Evolutionary conservation across 345 rosid species (phyloP).

Genomic region (Rhodamnia rubescens): DNA sequence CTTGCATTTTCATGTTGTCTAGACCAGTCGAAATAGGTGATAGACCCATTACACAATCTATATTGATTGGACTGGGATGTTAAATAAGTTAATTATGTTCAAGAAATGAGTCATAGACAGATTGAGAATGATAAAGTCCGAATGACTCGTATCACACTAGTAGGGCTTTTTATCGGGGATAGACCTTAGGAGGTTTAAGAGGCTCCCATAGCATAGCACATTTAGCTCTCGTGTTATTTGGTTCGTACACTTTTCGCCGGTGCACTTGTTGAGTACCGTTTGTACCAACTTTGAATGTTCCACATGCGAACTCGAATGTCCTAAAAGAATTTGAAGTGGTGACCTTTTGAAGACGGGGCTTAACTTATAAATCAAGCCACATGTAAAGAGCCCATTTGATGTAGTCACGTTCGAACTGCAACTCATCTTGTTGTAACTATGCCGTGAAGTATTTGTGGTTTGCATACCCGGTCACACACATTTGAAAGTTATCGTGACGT

Average conservation of each 20-base stretch:
- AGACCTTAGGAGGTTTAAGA: background rate
- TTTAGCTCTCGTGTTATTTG: background rate
- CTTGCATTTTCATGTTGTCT: background rate
- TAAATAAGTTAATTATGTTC: too few species aligned
- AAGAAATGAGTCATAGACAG: too few species aligned
- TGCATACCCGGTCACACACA: background rate
- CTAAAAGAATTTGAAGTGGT: background rate
- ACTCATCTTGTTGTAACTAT: background rate
- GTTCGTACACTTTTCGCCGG: background rate
- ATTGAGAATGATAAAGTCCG: too few species aligned
- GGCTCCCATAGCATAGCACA: too few species aligned
- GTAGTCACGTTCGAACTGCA: background rate
- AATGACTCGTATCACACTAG: too few species aligned
- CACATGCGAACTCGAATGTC: background rate
- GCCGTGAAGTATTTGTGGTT: background rate
- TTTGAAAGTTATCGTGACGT: fast-evolving
- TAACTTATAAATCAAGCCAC: background rate
- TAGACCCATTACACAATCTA: too few species aligned
- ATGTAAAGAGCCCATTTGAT: too few species aligned
- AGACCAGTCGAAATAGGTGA: too few species aligned
- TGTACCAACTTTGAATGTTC: background rate
- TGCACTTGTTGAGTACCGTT: background rate
- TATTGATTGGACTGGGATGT: too few species aligned
- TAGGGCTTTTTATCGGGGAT: background rate
- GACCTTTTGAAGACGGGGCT: background rate